Base-by-base conservation (phyloP, 306 rosid species). In the Delonix regia region DNA sequence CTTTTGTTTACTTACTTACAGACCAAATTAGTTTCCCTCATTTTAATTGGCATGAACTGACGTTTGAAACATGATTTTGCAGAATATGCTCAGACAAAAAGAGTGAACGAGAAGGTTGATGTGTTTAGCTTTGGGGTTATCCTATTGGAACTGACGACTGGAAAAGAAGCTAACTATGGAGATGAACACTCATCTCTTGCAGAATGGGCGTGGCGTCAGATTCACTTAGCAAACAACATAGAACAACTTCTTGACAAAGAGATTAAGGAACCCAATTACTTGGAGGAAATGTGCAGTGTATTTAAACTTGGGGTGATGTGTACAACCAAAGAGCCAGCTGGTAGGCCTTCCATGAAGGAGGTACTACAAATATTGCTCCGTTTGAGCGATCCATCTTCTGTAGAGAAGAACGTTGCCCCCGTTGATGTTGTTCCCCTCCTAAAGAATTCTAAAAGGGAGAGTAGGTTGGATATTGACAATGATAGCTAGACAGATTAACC, bases 91-190 rank as follows among this genome's bases (percentile, higher is more conserved):
- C 88, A 81, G 6, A 76, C 92, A 4, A 69, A 55, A 5, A 57
- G 84, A 75, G 88, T 90, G 15, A 86, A 81, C 28, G 90, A 90
- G 76, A 90, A 88, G 80, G 78, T 88, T 12, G 94, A 90, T 21
- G 90, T 90, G 4, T 90, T 69, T 56, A 81, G 92, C 53, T 90
- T 86, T 3, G 94, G 92, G 49, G 92, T 90, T 5, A 45, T 90
- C 74, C 86, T 90, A 15, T 71, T 90, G 19, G 94, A 90, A 71
- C 82, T 90, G 68, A 55, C 73, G 13, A 88, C 89, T 0, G 90
- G 92, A 19, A 86, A 71, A 73, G 88, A 88, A 74, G 88, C 92
- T 8, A 81, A 39, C 6, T 45, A 74, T 2, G 89, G 92, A 4
- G 88, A 80, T 52, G 89, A 83, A 22, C 28, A 86, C 82, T 80